Conservation (phyloP, 306 rosid species). For the Carpinus viminea region DNA sequence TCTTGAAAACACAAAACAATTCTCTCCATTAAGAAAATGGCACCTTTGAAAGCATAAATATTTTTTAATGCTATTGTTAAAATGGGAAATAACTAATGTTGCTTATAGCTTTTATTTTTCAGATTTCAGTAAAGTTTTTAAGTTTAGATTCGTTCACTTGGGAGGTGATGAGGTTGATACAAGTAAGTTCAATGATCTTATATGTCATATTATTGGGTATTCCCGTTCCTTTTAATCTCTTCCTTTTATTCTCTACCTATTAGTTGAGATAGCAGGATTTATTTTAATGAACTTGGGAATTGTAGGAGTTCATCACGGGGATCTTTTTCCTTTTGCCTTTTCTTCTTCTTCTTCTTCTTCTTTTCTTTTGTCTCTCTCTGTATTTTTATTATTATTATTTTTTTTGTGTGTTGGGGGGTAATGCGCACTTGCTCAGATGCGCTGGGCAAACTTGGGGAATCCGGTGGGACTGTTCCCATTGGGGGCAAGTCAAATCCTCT, state of each 20-base stretch:
- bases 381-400: too few species aligned
- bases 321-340: not conserved
- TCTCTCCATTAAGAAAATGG: not conserved
- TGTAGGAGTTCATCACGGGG: not conserved
- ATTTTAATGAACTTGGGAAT: not conserved
- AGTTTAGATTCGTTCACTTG: conserved; percentile 45
- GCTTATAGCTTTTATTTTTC: conserved; percentile 6
- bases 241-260: not conserved
- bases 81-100: not conserved
- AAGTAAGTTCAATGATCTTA: conserved; percentile 30
- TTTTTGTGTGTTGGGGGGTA: too few species aligned
- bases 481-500: not conserved
- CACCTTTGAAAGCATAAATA: not conserved
- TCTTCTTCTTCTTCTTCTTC: not conserved
- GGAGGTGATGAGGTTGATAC: conserved; percentile 55
- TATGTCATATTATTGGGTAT: not conserved
- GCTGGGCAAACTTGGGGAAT: too few species aligned
- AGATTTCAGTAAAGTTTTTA: conserved; percentile 50
- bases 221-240: not conserved
- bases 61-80: not conserved
- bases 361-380: too few species aligned
- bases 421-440: too few species aligned
- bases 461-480: too few species aligned
- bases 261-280: not conserved
- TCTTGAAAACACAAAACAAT: not conserved